Conservation (phyloP, 2,329 filamentous ascomycete genomes). For the Gyromitra esculenta region DNA sequence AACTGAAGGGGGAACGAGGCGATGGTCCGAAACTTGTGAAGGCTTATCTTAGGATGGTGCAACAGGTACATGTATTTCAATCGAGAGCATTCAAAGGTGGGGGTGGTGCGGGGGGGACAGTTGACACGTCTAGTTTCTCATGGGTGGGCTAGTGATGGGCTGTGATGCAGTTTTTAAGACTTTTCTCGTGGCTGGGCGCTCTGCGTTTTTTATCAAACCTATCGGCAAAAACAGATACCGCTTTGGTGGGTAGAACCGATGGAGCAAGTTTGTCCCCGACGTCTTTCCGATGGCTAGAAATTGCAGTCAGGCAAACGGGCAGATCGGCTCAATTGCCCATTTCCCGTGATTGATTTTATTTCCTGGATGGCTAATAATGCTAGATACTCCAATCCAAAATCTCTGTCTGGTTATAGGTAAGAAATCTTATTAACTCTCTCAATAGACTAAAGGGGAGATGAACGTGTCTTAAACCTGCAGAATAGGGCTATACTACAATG, state of each 20-base stretch:
- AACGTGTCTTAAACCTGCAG: too few species aligned
- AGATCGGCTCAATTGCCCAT: background rate
- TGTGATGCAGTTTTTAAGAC: conserved; percentile 25
- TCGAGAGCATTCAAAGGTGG: conserved; percentile 8
- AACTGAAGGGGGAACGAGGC: conserved; percentile 19
- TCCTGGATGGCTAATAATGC: background rate
- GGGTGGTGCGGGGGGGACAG: conserved; percentile 13
- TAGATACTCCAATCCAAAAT: too few species aligned
- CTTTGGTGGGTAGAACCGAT: background rate
- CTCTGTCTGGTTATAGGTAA: too few species aligned
- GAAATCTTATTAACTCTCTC: too few species aligned
- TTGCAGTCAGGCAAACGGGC: background rate
- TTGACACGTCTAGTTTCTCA: conserved; percentile 28
- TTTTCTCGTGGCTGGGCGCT: conserved; percentile 7
- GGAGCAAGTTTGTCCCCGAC: background rate
- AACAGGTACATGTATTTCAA: background rate
- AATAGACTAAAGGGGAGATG: too few species aligned
- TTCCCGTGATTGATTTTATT: background rate
- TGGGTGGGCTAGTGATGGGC: conserved; percentile 32
- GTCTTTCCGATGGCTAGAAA: background rate
- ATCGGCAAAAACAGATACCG: background rate
- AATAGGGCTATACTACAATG: background rate
- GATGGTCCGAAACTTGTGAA: background rate
- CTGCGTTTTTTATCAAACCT: background rate
- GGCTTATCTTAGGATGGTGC: conserved; percentile 28